Evolutionary conservation across 371 early-diverging fungal species (phyloP), one percentile per base, ranked within the genome.

Genomic region (Mortierella sp.): DNA sequence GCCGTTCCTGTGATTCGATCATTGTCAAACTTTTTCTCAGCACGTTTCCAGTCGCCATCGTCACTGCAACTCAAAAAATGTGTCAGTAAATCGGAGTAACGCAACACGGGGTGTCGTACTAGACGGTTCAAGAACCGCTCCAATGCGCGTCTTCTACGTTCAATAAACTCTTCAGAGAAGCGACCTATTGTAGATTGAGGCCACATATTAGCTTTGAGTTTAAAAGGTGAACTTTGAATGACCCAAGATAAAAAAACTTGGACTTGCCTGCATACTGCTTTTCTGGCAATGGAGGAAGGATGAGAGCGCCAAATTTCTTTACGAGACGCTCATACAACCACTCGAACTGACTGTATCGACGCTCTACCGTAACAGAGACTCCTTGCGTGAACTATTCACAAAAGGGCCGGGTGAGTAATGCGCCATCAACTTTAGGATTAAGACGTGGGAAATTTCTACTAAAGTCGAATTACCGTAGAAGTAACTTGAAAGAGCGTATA

Each of bases 151-250:
- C 86, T 61, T 62, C 86, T 76, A 28, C 72, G 76, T 45, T 86
- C 85, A 52, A 86, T 83, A 63, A 86, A 86, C 58, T 86, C 85
- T 11, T 86, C 84, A 22, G 83, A 83, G 64, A 86, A 86, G 9
- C 86, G 84, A 10, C 86, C 86, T 80, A 32, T 36, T 22, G 10
- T 21, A 41, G 21, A 40, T 62, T 45, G 13, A 62, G 5, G 16
- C 1, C 33, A 19, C 21, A n/a, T 28, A 47, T 45, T 9, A 58
- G 61, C 21, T 8, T n/a, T 41, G 16, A 45, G 32, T 15, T 65
- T 40, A 53, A 38, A 38, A 65, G 38, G 4, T 19, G 9, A 33
- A 28, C 8, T 32, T 28, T 4, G 1, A 53, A 55, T 55, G 36
- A 65, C 22, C 11, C 32, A 33, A 36, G 19, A 19, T 0, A 19